phyloP scores from a whole-genome alignment of 2,329 filamentous ascomycete species.

The Pyricularia grisea region DNA sequence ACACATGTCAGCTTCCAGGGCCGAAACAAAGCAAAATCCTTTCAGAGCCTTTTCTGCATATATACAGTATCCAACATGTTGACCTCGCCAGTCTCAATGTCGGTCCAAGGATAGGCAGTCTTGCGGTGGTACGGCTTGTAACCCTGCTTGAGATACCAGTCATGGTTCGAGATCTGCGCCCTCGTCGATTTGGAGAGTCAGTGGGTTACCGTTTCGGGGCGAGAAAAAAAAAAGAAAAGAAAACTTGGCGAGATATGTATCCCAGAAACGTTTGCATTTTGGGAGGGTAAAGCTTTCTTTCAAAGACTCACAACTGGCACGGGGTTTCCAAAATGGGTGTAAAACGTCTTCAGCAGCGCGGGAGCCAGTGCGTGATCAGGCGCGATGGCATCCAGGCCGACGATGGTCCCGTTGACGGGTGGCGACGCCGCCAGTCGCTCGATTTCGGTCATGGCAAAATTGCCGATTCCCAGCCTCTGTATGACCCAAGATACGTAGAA shows the following conservation, averaged over 20 bases:
- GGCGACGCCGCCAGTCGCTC: conserved; percentile 21
- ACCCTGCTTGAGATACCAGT: conserved; percentile 20
- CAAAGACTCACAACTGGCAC: conserved; percentile 16
- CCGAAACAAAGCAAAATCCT: background rate
- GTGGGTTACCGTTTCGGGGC: background rate
- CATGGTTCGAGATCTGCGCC: conserved; percentile 14
- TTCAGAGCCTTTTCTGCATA: conserved; percentile 14
- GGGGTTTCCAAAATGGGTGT: conserved; percentile 16
- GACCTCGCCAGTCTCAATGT: conserved; percentile 8
- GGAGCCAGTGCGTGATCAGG: conserved; percentile 19
- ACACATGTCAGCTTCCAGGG: background rate
- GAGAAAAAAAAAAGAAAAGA: too few species aligned
- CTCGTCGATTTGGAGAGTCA: background rate
- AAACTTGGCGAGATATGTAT: background rate
- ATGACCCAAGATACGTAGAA: conserved; percentile 30
- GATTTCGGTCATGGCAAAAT: conserved; percentile 23
- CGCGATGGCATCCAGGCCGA: conserved; percentile 25
- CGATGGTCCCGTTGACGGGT: conserved; percentile 21
- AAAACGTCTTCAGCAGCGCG: conserved; percentile 14
- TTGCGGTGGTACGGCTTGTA: conserved; percentile 13
- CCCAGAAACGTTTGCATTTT: background rate
- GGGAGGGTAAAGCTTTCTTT: too few species aligned
- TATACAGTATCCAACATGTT: conserved; percentile 12
- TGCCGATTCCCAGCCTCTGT: conserved; percentile 25
- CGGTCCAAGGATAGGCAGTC: conserved; percentile 11